Base-by-base conservation (phyloP, 768 basidiomycete species). In the Tricholoma saponaceum region DNA sequence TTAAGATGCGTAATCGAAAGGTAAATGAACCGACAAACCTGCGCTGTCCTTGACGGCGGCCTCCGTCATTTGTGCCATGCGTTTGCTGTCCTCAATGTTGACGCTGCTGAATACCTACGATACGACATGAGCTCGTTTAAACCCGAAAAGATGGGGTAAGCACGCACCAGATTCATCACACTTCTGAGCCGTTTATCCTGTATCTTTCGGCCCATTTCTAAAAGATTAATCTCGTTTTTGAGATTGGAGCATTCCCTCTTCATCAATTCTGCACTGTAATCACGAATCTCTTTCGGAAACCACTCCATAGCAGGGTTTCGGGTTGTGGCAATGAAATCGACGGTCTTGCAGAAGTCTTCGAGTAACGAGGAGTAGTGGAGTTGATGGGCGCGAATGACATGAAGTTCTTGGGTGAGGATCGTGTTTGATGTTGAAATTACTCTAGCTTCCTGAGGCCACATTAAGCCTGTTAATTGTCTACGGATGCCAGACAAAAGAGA, bases 21-120 rank as follows among this genome's bases (percentile, higher is more conserved):
- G 51, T 22, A 22, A 1, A 4, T 51, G 44, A 14, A 37, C 14
- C 13, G 14, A 2, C 33, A n/a, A n/a, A n/a, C n/a, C n/a, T n/a
- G n/a, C n/a, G n/a, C n/a, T n/a, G n/a, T n/a, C n/a, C n/a, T n/a
- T 72, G 30, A 80, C 74, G 20, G 79, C 74, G 25, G 79, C 78
- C 58, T 78, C 77, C 1, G 84, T 84, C 67, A 86, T 73, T 22
- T 74, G 58, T 54, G 78, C 69, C 81, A 83, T 84, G 12, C 74
- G 72, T 53, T 59, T 73, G 66, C 79, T 83, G 58, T 86, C 85
- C 0, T 70, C 70, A 50, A 85, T 82, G 59, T 83, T 85, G 23
- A 85, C 82, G 43, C 70, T 79, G 44, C 81, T 80, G 62, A 86
- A 86, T 8, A 82, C 83, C 84, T 85, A 54, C 5, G 33, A 25